Conservation (phyloP, 225 moss, liverwort and hornwort species). For the Ulota crispa region DNA sequence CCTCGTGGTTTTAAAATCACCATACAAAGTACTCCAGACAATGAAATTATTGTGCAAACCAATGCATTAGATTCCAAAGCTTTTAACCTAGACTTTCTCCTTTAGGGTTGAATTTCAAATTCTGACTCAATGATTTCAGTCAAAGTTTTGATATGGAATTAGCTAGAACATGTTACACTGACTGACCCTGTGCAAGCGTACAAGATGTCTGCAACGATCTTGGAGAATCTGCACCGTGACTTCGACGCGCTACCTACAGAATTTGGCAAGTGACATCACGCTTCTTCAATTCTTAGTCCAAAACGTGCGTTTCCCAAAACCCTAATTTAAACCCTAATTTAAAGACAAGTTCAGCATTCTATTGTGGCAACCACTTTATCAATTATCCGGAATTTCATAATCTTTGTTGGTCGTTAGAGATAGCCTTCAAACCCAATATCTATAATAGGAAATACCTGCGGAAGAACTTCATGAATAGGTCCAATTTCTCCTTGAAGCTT, state of each 20-base stretch:
- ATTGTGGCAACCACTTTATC: neutral
- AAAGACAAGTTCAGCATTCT: neutral
- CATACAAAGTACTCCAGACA: neutral
- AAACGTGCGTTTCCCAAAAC: neutral
- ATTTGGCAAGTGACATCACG: neutral
- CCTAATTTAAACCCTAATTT: slow-evolving; percentile 3
- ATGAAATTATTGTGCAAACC: neutral
- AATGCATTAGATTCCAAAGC: neutral
- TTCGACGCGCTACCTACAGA: slow-evolving; percentile 34
- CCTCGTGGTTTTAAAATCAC: neutral
- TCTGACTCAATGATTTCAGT: neutral
- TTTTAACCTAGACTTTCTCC: neutral
- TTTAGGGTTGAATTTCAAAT: neutral
- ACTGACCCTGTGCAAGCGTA: slow-evolving; percentile 37
- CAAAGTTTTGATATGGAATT: neutral
- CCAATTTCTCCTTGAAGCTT: slow-evolving; percentile 45
- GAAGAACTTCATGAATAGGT: slow-evolving; percentile 33
- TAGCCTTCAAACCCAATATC: neutral
- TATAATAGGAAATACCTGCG: slow-evolving; percentile 14
- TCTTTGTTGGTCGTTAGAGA: neutral
- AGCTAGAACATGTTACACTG: neutral
- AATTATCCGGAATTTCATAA: neutral
- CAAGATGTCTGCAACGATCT: slow-evolving; percentile 29
- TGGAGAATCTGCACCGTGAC: slow-evolving; percentile 22
- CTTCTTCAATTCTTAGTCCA: neutral